phyloP scores from a whole-genome alignment of 2,329 filamentous ascomycete species.

The Paradendryphiella salina region DNA sequence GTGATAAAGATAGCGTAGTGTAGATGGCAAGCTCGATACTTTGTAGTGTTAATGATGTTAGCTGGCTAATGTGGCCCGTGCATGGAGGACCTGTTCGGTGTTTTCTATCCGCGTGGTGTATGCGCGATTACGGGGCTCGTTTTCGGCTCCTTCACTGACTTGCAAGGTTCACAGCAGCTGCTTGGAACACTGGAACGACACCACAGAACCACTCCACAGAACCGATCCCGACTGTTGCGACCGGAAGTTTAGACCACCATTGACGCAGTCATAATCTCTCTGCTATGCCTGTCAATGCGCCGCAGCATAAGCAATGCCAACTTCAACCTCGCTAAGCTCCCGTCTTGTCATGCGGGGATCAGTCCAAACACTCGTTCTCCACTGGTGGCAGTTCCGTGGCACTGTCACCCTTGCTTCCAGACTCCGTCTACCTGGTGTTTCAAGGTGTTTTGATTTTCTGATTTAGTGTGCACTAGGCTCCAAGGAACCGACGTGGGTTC shows the following conservation, averaged over 20 bases:
- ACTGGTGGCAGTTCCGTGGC: slow-evolving; percentile 5
- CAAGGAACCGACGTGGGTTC: not conserved
- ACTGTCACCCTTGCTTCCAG: slow-evolving; percentile 4
- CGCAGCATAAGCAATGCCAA: slow-evolving; percentile 7
- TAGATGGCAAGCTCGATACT: too few species aligned
- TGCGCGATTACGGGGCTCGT: not conserved
- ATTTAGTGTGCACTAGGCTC: not conserved
- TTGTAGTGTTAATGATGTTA: too few species aligned
- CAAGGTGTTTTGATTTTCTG: slow-evolving; percentile 1
- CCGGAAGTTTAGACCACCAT: not conserved
- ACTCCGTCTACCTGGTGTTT: slow-evolving; percentile 13
- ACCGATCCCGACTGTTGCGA: not conserved
- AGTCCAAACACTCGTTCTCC: not conserved
- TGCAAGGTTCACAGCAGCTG: not conserved
- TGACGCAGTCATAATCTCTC: not conserved
- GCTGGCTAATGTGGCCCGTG: too few species aligned
- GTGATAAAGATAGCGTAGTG: too few species aligned
- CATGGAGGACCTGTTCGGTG: too few species aligned
- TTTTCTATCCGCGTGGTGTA: too few species aligned
- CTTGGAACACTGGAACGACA: not conserved
- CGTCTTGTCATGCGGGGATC: not conserved
- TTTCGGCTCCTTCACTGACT: not conserved
- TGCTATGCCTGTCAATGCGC: slow-evolving; percentile 1
- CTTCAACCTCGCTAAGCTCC: slow-evolving; percentile 4
- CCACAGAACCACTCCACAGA: not conserved